Percentiles rank a stretch among this genome's conserved stretches.
phyloP scores from a whole-genome alignment of 331 rosid genomes.

The Malus hybrid region DNA sequence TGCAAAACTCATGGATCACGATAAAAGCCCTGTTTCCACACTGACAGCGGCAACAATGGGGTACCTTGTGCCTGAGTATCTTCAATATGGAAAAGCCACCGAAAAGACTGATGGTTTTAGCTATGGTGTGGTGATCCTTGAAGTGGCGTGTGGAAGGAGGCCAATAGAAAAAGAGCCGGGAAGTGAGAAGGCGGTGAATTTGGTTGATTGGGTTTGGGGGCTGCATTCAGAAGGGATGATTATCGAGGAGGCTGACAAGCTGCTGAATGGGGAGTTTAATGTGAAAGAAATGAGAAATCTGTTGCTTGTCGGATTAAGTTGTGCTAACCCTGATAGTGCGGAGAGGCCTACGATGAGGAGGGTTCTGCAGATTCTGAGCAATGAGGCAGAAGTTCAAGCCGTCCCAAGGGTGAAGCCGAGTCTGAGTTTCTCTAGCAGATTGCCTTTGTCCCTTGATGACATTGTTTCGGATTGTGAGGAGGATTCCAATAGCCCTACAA shows the following conservation, averaged over 20 bases:
- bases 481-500: constrained; percentile 16
- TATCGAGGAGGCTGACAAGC: constrained; percentile 59
- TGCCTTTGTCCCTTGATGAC: constrained; percentile 53
- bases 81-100: constrained; percentile 75
- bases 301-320: constrained; percentile 55
- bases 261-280: constrained; percentile 47
- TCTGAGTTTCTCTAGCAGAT: constrained; percentile 47
- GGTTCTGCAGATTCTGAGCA: constrained; percentile 54
- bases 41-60: constrained; percentile 85
- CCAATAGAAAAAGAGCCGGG: constrained; percentile 53
- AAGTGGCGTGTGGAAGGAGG: constrained; percentile 82
- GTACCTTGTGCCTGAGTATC: constrained; percentile 82
- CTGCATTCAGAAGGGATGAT: constrained; percentile 44
- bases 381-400: constrained; percentile 31
- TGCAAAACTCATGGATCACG: constrained; percentile 89
- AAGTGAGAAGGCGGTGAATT: constrained; percentile 52
- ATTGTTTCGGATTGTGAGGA: constrained; percentile 47
- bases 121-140: constrained; percentile 69
- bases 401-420: constrained; percentile 67
- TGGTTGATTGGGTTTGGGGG: constrained; percentile 86
- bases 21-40: constrained; percentile 72
- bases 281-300: constrained; percentile 59
- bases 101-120: constrained; percentile 72
- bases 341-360: constrained; percentile 69
- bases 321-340: constrained; percentile 61